Conservation (phyloP, 78 protist genomes). For the Dictyostelium purpureum region DNA sequence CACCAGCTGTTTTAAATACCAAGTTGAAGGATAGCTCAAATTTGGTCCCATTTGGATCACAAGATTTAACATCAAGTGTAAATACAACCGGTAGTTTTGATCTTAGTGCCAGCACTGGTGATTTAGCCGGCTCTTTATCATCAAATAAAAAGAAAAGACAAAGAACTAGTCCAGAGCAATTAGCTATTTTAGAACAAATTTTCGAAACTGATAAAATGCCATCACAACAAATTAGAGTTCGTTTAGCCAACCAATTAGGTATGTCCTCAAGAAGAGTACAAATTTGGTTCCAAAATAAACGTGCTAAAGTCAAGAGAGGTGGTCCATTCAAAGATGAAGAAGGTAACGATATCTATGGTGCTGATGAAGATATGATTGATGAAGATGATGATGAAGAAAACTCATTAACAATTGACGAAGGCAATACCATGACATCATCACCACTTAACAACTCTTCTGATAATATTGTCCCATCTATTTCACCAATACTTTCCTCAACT, state of each 20-base stretch:
- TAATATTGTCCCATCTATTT: conserved; percentile 67
- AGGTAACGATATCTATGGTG: conserved; percentile 10
- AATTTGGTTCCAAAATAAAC: conserved; percentile 85
- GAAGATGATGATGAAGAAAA: conserved; percentile 35
- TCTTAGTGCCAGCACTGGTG: background rate
- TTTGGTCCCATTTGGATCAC: conserved; percentile 14
- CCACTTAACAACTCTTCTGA: conserved; percentile 21
- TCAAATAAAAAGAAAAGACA: conserved; percentile 70
- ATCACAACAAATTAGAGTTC: conserved; percentile 53
- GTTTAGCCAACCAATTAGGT: conserved; percentile 78
- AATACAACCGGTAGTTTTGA: background rate
- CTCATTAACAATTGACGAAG: conserved; percentile 51
- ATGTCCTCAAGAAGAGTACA: conserved; percentile 75
- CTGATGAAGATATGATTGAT: background rate
- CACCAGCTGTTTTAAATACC: conserved; percentile 9
- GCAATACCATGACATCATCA: background rate
- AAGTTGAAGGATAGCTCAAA: conserved; percentile 35
- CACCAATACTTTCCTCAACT: conserved; percentile 19
- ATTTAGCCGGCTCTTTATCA: conserved; percentile 7
- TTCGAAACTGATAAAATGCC: conserved; percentile 80
- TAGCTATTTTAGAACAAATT: conserved; percentile 70
- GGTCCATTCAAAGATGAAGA: conserved; percentile 56
- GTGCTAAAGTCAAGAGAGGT: conserved; percentile 81
- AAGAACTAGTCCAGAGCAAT: conserved; percentile 76
- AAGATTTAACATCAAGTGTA: background rate